These are phyloP conservation scores for Cornus suecica DNA, from an alignment of 148 eudicot species.

Conservation along the genomic window DNA sequence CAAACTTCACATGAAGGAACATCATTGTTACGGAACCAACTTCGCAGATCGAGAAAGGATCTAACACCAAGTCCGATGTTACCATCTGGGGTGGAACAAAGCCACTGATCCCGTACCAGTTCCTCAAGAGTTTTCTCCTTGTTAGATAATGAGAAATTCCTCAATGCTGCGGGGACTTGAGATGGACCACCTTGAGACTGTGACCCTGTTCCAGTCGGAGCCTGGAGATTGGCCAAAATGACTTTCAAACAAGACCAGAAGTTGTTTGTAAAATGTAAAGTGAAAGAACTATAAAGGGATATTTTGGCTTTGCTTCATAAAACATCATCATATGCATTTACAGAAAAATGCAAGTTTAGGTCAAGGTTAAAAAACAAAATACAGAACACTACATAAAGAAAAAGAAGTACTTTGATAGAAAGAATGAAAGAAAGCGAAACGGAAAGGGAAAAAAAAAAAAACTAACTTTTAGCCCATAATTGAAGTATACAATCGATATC, in stretches of 20 bases:
- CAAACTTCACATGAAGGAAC: constrained; percentile 83
- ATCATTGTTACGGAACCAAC: constrained; percentile 86
- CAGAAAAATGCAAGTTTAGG: no score
- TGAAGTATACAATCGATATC: no score
- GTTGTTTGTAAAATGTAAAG: not conserved
- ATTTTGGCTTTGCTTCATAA: not conserved
- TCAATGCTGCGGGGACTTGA: constrained; percentile 64
- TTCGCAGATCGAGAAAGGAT: constrained; percentile 92
- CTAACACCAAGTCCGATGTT: constrained; percentile 80
- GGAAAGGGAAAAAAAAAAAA: no score
- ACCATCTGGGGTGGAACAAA: constrained; percentile 55
- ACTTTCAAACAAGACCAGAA: constrained; percentile 9
- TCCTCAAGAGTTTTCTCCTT: constrained; percentile 86
- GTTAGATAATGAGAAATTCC: constrained; percentile 79
- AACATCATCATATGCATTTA: no score
- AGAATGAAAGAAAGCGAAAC: no score
- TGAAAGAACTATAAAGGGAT: not conserved
- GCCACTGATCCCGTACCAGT: constrained; percentile 77
- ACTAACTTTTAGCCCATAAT: no score
- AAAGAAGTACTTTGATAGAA: no score
- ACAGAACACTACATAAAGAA: no score
- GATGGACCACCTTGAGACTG: constrained; percentile 40
- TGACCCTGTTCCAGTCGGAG: constrained; percentile 43
- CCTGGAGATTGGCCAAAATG: constrained; percentile 35
- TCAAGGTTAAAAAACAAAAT: no score